Base-by-base conservation (phyloP, 2,329 filamentous ascomycete genomes). In the Trichoderma breve region DNA sequence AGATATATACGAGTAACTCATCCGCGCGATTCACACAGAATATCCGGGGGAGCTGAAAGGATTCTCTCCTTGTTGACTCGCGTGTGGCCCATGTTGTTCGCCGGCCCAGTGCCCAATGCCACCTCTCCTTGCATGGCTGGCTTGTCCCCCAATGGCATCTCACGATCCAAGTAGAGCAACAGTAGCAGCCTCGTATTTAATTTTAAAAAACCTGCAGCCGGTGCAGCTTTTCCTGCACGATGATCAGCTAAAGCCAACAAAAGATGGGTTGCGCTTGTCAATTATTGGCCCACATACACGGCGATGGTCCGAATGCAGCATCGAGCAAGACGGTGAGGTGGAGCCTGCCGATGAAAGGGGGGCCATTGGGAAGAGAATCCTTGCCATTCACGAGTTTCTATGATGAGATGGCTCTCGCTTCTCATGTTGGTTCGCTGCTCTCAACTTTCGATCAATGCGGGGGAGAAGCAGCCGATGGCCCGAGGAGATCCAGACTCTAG, bases 231-330 rank as follows among this genome's bases (percentile, higher is more conserved):
- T 36, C 32, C 53, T 71, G 47, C 69, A 53, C 62, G 53, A 66
- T 63, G 51, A 57, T 57, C 64, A 58, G 47, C 64, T 67, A 67
- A 21, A 51, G 34, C 24, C 36, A 30, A 36, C 28, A 39, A 51
- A 58, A 55, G 62, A 71, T 65, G 69, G 62, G 62, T 32, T 36
- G 36, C 21, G n/a, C 53, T 26, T n/a, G 24, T 9, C 55, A 28
- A 32, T 51, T 58, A 71, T 71, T 71, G 70, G 70, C 18, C 43
- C 55, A 55, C 55, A n/a, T 34, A n/a, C n/a, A 55, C 70, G 70
- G 70, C 70, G 62, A 67, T 68, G 62, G 63, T 62, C 70, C 70
- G 63, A 62, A 71, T 62, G 43, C 8, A 71, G 70, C 60, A 70
- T 61, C 58, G 12, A 62, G 47, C 47, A 47, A 5, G 53, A 28